Conservation (phyloP, 305 asterid species). For the Rubia occidens region DNA sequence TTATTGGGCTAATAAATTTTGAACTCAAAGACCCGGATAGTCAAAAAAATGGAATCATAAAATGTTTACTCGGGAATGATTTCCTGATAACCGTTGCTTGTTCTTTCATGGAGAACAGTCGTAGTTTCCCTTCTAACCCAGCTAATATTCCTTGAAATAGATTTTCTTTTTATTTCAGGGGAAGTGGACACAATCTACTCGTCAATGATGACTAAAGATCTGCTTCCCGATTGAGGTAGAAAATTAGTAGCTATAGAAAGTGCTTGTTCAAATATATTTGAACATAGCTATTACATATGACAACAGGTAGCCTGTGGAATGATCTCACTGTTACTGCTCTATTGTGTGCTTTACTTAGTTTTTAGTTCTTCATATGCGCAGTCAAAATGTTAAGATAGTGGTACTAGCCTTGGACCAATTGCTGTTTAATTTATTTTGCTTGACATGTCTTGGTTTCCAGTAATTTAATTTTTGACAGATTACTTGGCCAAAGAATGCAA, state of each 20-base stretch:
- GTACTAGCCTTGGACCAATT: background rate
- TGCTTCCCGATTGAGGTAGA: background rate
- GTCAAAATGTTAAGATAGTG: background rate
- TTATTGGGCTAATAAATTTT: background rate
- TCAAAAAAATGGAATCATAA: background rate
- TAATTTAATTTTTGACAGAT: background rate
- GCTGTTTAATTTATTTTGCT: slow-evolving; percentile 1
- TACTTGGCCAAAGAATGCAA: background rate
- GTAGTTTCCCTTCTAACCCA: background rate
- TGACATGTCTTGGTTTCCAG: background rate
- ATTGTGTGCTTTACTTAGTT: background rate
- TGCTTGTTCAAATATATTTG: background rate
- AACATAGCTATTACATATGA: background rate
- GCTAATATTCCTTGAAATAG: background rate
- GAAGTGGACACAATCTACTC: background rate
- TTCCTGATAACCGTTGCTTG: background rate
- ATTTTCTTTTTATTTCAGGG: background rate
- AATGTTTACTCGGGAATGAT: background rate
- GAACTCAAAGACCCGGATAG: background rate
- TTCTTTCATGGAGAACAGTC: slow-evolving; percentile 1
- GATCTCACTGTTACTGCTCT: background rate
- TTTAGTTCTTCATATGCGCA: background rate
- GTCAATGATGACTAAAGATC: slow-evolving; percentile 3
- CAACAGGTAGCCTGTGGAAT: background rate
- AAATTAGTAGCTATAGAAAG: background rate